These are phyloP conservation scores for Penicillium frequentans DNA, from an alignment of 2,329 filamentous ascomycete species.

Conservation along the genomic window DNA sequence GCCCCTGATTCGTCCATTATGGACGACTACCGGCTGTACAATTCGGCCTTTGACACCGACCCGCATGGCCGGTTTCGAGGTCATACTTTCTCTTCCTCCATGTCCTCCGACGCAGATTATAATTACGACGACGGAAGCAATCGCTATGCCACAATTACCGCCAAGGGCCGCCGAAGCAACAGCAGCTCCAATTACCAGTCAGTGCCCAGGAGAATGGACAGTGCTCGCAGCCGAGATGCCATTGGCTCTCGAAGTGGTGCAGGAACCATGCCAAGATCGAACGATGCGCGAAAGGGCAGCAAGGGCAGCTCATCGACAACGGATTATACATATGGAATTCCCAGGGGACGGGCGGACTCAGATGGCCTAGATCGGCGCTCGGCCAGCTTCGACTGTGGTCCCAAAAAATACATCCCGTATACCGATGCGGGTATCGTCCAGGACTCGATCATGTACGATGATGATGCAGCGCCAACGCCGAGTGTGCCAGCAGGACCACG, in stretches of 20 bases:
- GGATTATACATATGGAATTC: conserved; percentile 61
- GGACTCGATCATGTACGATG: conserved; percentile 36
- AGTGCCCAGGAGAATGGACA: conserved; percentile 62
- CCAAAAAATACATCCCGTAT: conserved; percentile 32
- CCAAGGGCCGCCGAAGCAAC: conserved; percentile 68
- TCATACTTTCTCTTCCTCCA: conserved; percentile 61
- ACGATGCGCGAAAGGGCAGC: conserved; percentile 60
- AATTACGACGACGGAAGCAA: conserved; percentile 37
- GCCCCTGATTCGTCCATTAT: conserved; percentile 37
- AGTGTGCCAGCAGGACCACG: conserved; percentile 79
- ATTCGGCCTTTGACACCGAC: conserved; percentile 44
- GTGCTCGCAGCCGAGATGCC: conserved; percentile 51
- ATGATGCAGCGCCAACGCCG: conserved; percentile 80
- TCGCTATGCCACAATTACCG: conserved; percentile 43
- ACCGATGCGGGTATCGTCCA: conserved; percentile 20
- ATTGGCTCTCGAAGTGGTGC: conserved; percentile 36
- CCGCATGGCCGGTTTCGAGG: conserved; percentile 50
- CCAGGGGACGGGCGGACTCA: conserved; percentile 32
- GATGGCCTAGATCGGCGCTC: conserved; percentile 39
- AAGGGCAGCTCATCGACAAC: conserved; percentile 76
- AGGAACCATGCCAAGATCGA: conserved; percentile 23
- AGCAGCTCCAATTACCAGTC: conserved; percentile 73
- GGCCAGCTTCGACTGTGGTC: conserved; percentile 46
- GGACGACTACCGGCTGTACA: conserved; percentile 39
- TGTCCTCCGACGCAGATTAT: conserved; percentile 58